These are phyloP conservation scores for Apostasia ramifera DNA, from an alignment of 106 monocot species.

Conservation along the genomic window DNA sequence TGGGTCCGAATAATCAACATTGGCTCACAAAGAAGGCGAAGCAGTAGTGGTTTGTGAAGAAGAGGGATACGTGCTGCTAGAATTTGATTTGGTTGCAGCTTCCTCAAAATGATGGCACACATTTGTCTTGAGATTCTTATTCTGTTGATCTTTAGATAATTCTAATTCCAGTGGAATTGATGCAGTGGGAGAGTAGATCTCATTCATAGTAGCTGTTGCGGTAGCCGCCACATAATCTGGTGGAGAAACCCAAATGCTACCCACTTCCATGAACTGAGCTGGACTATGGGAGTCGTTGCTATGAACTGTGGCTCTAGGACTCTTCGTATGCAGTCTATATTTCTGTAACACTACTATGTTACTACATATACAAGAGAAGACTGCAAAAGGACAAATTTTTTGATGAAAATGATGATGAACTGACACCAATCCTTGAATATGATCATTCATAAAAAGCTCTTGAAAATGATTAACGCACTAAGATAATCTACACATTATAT, in stretches of 20 bases:
- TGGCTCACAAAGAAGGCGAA: slow-evolving; percentile 1
- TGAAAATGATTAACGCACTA: no score
- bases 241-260: slow-evolving; percentile 36
- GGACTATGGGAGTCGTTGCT: slow-evolving; percentile 4
- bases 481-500: no score
- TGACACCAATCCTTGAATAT: no score
- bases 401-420: no score
- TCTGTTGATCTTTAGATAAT: background rate
- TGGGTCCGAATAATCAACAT: no score
- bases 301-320: background rate
- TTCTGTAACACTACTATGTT: slow-evolving; percentile 17
- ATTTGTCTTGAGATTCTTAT: background rate
- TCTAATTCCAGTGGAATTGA: slow-evolving; percentile 6
- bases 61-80: slow-evolving; percentile 3
- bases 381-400: no score
- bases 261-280: slow-evolving; percentile 21
- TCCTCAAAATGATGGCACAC: background rate
- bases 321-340: slow-evolving; percentile 32
- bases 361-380: no score
- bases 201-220: background rate
- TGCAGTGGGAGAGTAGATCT: slow-evolving; percentile 20
- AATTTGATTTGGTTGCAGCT: slow-evolving; percentile 3
- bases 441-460: no score
- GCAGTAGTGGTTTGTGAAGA: slow-evolving; percentile 14
- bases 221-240: slow-evolving; percentile 13